phyloP scores from a whole-genome alignment of 2,329 filamentous ascomycete species.

The Aschersonia sp. region DNA sequence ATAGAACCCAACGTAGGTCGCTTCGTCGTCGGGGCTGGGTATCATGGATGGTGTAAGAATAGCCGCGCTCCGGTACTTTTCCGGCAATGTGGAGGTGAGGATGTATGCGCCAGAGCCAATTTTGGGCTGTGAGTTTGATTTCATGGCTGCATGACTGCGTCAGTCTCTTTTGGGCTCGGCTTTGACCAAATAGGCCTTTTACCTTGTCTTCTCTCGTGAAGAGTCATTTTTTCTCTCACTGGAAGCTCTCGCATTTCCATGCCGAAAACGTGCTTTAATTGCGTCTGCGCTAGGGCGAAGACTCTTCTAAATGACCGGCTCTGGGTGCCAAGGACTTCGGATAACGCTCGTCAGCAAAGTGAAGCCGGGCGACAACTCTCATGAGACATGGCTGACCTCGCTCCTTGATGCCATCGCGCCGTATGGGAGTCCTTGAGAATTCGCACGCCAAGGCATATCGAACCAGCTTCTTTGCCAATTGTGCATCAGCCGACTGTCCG shows the following conservation, averaged over 20 bases:
- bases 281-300: slow-evolving; percentile 61
- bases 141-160: slow-evolving; percentile 17
- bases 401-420: slow-evolving; percentile 46
- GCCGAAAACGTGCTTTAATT: slow-evolving; percentile 63
- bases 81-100: slow-evolving; percentile 58
- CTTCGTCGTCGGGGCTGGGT: slow-evolving; percentile 52
- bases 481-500: slow-evolving; percentile 28
- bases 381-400: slow-evolving; percentile 29
- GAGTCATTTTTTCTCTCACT: slow-evolving; percentile 61
- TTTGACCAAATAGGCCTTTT: slow-evolving; percentile 8
- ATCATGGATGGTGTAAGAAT: slow-evolving; percentile 57
- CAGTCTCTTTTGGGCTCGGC: no score
- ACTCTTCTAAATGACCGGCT: slow-evolving; percentile 59
- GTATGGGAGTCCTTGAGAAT: slow-evolving; percentile 44
- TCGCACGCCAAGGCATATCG: slow-evolving; percentile 54
- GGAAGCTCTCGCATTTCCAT: slow-evolving; percentile 86
- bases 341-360: slow-evolving; percentile 1
- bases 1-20: slow-evolving; percentile 70
- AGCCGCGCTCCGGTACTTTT: slow-evolving; percentile 46
- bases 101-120: slow-evolving; percentile 59
- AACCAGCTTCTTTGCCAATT: slow-evolving; percentile 52
- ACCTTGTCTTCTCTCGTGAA: slow-evolving; percentile 67
- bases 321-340: slow-evolving; percentile 54
- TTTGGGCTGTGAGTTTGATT: slow-evolving; percentile 34
- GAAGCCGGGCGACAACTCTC: background rate